Conservation (phyloP, 2,329 filamentous ascomycete species). For the Colletotrichum tropicicola region DNA sequence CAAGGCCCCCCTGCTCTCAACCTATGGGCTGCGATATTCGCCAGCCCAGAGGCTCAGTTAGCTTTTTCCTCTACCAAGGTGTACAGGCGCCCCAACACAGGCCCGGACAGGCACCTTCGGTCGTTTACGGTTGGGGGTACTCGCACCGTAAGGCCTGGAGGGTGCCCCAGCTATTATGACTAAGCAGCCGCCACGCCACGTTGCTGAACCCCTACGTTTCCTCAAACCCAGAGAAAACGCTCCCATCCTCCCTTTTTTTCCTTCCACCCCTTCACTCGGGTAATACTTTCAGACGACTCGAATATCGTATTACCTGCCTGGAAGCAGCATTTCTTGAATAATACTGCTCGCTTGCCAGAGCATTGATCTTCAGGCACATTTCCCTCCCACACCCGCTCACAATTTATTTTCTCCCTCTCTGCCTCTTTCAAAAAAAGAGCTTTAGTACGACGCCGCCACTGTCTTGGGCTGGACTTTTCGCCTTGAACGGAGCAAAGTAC, state of each 20-base stretch:
- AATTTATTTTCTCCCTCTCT: neutral
- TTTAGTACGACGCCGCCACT: neutral
- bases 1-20: no score
- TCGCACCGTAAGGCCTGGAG: no score
- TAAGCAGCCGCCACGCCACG: conserved; percentile 26
- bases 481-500: neutral
- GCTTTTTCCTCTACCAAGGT: no score
- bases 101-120: no score
- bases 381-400: neutral
- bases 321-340: conserved; percentile 29
- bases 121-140: no score
- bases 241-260: neutral
- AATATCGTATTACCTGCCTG: conserved; percentile 31
- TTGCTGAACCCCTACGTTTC: conserved; percentile 25
- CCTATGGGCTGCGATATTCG: no score
- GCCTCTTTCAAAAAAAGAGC: neutral
- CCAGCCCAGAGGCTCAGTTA: no score
- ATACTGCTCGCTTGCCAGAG: conserved; percentile 19
- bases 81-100: no score
- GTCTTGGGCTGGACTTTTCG: neutral
- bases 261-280: conserved; percentile 6
- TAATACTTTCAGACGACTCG: conserved; percentile 30
- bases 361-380: neutral
- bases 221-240: conserved; percentile 8
- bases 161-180: neutral